A percentile compares a stretch with the other conserved stretches of the same genome.
Evolutionary conservation across 78 protist species (phyloP).

Genomic region (Dictyostelium capitatum): DNA sequence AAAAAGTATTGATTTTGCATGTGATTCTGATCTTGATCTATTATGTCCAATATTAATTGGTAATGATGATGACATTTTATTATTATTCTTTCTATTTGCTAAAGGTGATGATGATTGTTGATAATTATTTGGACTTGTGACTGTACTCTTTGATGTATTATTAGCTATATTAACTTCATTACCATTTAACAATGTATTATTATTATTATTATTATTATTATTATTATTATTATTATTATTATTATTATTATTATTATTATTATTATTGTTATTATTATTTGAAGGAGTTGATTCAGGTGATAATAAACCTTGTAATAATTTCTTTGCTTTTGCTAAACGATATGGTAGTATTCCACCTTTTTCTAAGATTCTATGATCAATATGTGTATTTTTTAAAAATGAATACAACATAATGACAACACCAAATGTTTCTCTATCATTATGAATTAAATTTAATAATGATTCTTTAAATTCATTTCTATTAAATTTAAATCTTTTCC

Average conservation of each 20-base stretch:
- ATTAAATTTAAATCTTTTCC: slow-evolving; percentile 1
- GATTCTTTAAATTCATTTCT: slow-evolving; percentile 51
- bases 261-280: background rate
- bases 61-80: slow-evolving; percentile 52
- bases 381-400: slow-evolving; percentile 48
- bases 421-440: slow-evolving; percentile 77
- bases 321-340: slow-evolving; percentile 63
- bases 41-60: slow-evolving; percentile 27
- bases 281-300: slow-evolving; percentile 35
- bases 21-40: slow-evolving; percentile 74
- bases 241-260: too few species aligned
- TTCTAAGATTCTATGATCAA: slow-evolving; percentile 67
- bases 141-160: background rate
- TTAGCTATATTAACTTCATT: background rate
- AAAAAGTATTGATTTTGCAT: slow-evolving; percentile 7
- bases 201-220: background rate
- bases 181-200: background rate
- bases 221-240: background rate
- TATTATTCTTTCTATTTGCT: background rate
- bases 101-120: background rate
- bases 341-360: slow-evolving; percentile 79
- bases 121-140: background rate
- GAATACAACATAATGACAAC: slow-evolving; percentile 49
- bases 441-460: slow-evolving; percentile 13
- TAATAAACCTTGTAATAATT: slow-evolving; percentile 54